Evolutionary conservation across 1,139 yeast genomes (phyloP), one percentile per base, ranked within the genome.

Genomic region (Protomyces macrosporus): DNA sequence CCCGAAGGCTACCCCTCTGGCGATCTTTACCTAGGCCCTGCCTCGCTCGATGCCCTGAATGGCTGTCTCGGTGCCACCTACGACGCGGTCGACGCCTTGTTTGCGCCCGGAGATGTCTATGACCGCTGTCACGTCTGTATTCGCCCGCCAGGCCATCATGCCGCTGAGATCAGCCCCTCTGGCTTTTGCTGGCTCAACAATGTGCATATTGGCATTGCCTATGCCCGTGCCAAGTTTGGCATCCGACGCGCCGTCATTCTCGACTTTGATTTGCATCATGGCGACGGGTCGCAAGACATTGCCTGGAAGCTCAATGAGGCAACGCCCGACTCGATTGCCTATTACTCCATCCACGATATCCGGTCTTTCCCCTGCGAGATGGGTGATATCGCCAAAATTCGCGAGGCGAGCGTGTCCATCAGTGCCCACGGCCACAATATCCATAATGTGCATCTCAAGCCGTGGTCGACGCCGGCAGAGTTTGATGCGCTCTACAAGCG

Each of bases 271-370:
- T 78, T 89, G 60, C 96, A 89, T 72, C 96, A 89, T 71, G 96
- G 96, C n/a, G 96, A 89, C 74, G 96, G 96, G 4, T 83, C 89
- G 4, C 96, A 89, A 71, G 96, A 88, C 73, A 86, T 89, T 35
- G 85, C 95, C 69, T 88, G 93, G 91, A 86, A 85, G 70, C 78
- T 88, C 23, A 53, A 45, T 39, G 64, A 30, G 66, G 68, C 52
- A 58, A 66, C 39, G 45, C 61, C 51, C 78, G 88, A 90, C 1
- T 84, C 83, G 67, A 87, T 89, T 45, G 96, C 95, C 0, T 89
- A 89, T 72, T 88, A 88, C 72, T 88, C 95, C 0, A 75, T 89
- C 69, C 96, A 89, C 74, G 96, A 89, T 72, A 85, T 89, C 70
- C 87, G 88, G 71, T 87, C 95, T 1, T 89, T 87, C 73, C 96